Conservation (phyloP, 2,329 filamentous ascomycete genomes). For the Exophiala alcalophila region DNA sequence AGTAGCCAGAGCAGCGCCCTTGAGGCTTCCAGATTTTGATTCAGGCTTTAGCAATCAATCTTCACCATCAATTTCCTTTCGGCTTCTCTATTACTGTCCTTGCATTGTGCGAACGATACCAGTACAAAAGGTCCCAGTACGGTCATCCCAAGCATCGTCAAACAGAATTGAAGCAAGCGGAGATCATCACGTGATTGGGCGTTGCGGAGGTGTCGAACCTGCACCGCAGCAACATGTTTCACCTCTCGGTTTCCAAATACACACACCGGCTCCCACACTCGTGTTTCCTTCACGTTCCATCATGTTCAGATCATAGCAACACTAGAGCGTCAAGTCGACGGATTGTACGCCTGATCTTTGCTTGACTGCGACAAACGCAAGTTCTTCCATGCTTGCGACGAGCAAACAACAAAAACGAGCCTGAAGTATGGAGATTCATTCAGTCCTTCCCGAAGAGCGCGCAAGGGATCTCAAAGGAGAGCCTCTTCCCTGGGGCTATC, state of each 20-base stretch:
- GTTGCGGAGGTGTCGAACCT: too few species aligned
- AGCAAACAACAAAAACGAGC: not conserved
- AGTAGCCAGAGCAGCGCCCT: too few species aligned
- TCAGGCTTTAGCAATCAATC: not conserved
- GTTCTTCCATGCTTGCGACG: not conserved
- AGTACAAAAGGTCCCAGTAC: too few species aligned
- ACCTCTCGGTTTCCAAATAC: not conserved
- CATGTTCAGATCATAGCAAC: too few species aligned
- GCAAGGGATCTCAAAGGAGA: slow-evolving; percentile 59
- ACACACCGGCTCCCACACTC: not conserved
- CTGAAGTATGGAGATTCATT: slow-evolving; percentile 60
- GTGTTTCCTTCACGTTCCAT: not conserved
- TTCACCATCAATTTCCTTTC: not conserved
- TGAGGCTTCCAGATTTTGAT: not conserved
- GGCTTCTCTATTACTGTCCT: not conserved
- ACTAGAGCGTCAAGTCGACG: too few species aligned
- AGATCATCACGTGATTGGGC: too few species aligned
- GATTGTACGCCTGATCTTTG: not conserved
- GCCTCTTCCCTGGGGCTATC: slow-evolving; percentile 61
- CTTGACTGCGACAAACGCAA: not conserved
- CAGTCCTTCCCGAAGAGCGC: slow-evolving; percentile 61
- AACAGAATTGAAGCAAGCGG: too few species aligned
- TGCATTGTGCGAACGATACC: too few species aligned
- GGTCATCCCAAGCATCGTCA: too few species aligned
- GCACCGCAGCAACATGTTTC: too few species aligned